phyloP scores from a whole-genome alignment of 2,329 filamentous ascomycete genomes.

The Cercospora sp. region DNA sequence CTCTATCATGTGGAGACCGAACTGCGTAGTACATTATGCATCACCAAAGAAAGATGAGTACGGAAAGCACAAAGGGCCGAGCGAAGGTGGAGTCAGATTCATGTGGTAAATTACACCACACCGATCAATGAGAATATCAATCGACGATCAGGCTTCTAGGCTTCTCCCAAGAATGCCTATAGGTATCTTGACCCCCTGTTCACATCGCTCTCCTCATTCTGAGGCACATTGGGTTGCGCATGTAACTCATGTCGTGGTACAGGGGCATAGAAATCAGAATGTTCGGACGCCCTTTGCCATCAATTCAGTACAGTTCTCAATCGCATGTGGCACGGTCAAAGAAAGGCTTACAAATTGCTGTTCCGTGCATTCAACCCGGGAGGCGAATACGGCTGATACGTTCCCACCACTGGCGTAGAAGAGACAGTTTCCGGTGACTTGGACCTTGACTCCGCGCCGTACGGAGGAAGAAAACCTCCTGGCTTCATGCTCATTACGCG shows the following conservation, averaged over 20 bases:
- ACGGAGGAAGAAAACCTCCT: neutral
- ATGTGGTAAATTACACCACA: too few species aligned
- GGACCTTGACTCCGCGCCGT: neutral
- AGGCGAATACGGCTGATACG: neutral
- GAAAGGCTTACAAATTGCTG: neutral
- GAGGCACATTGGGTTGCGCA: neutral
- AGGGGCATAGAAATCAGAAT: neutral
- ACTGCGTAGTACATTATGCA: too few species aligned
- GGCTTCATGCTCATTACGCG: neutral
- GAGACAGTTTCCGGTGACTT: neutral
- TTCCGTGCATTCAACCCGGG: neutral
- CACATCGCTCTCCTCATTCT: neutral
- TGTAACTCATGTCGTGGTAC: neutral
- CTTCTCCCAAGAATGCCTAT: neutral
- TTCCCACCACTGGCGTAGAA: neutral
- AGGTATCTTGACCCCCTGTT: neutral
- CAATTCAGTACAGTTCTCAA: neutral
- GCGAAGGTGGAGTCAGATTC: too few species aligned
- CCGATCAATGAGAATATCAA: too few species aligned
- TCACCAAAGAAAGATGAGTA: too few species aligned
- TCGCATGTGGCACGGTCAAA: neutral
- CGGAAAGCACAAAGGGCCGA: too few species aligned
- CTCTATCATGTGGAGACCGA: too few species aligned
- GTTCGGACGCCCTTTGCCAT: neutral
- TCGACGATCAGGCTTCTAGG: too few species aligned